Evolutionary conservation across 306 rosid genomes (phyloP).

Genomic region (Rubus idaeus): DNA sequence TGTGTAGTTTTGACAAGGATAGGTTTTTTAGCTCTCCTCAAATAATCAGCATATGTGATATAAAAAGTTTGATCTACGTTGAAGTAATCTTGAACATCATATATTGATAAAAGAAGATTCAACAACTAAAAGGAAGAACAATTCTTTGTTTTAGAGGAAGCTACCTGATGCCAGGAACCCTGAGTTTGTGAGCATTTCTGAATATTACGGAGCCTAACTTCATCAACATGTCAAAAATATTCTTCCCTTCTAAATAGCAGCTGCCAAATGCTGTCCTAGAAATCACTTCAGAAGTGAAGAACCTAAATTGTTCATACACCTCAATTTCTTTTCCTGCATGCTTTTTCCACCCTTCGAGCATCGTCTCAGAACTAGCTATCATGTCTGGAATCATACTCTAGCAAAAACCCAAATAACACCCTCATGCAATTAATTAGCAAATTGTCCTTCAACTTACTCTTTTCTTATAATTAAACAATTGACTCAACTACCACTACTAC

Average conservation of each 20-base stretch:
- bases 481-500: background rate
- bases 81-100: background rate
- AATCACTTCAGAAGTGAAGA: constrained; percentile 30
- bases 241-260: constrained; percentile 29
- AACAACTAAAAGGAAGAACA: background rate
- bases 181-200: background rate
- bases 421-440: background rate
- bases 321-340: constrained; percentile 31
- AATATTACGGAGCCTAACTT: background rate
- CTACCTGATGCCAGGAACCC: constrained; percentile 26
- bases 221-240: constrained; percentile 29
- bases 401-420: background rate
- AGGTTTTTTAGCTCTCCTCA: too few species aligned
- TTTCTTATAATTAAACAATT: background rate
- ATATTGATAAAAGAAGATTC: background rate
- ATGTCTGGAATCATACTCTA: constrained; percentile 27
- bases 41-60: background rate
- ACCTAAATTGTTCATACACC: constrained; percentile 24
- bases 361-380: constrained; percentile 18
- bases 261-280: constrained; percentile 31
- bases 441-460: too few species aligned
- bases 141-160: background rate
- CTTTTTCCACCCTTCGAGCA: constrained; percentile 28
- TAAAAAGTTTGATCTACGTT: background rate
- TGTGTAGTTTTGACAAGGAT: too few species aligned